Evolutionary conservation across 257 asterid genomes (phyloP), one percentile per base, ranked within the genome.

Genomic region (Sherardia arvensis): DNA sequence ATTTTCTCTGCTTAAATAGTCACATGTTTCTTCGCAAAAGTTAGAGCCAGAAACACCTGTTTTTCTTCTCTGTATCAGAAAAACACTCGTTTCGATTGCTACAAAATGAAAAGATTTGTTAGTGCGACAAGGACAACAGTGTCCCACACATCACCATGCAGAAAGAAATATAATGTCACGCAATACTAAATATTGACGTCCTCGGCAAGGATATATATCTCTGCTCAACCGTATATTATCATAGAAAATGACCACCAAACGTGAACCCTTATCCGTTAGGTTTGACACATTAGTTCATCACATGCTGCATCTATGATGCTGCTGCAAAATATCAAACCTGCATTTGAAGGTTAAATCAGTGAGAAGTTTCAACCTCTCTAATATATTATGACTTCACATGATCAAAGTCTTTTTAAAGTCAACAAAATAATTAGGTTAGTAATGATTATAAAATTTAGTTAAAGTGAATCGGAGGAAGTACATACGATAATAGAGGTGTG

Each of bases 231-330:
- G n/a, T 43, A 43, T 43, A 40, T 25, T 66, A 25, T 55, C 23
- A 12, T 26, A 20, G 38, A 26, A 15, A 7, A 27, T 40, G 21
- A 34, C 45, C 48, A 32, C 53, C 66, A 32, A 47, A 48, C 66
- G n/a, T 59, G 66, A 60, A 49, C 25, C 40, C 62, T 69, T 61
- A 69, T 68, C 67, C 67, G 5, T 61, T 59, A 34, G 61, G 66
- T 48, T 49, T 25, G 33, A 18, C 21, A 40, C 48, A 21, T 55
- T 32, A 54, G 43, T 68, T 49, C 55, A 17, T 60, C 73, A 60
- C 67, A 51, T 49, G 67, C 56, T 20, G 56, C 55, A 18, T 48
- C 12, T 18, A 20, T 48, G 54, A 38, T 38, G 54, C 23, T 38
- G 54, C 23, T 48, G 54, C 55, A 48, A 43, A 11, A 11, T 43